Evolutionary conservation across 352 stramenopile genomes (phyloP), one percentile per base, ranked within the genome.

Genomic region (Phytophthora fragariae): DNA sequence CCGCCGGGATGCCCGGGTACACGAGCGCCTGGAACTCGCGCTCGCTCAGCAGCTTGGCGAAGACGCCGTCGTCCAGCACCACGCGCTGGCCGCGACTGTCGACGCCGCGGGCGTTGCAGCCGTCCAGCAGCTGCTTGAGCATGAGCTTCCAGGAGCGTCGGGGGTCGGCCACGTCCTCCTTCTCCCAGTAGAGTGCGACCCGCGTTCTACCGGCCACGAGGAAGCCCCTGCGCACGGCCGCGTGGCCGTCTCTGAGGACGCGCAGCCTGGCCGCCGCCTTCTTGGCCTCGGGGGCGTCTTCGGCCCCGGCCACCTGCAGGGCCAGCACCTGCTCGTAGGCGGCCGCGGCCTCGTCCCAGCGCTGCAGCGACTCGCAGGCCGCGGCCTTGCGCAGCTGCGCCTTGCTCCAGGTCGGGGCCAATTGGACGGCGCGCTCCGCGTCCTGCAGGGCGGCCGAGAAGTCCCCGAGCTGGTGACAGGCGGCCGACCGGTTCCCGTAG

Each of bases 381-480:
- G 90, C 83, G 19, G 92, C 97, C 64, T 96, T 90, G 49, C 97
- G 87, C 71, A 96, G 94, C 77, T 97, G 95, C 7, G 84, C 82
- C 83, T 99, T 99, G 37, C 90, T 63, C 88, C 98, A 99, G 5
- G 64, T 84, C 0, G 92, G 80, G 44, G 98, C 87, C 1, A 98
- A 61, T n/a, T 79, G 31, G 17, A 97, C 88, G 1, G 96, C 88
- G 11, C 62, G 57, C 31, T 96, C 73, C 0, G 97, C 97, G 62
- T 98, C 92, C 39, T 88, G 65, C 1, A 98, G 68, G 17, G 97
- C 93, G 15, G 84, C 73, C 9, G 83, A 46, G 12, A 90, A 90
- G 31, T 93, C 74, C 27, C 86, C 76, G 54, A 98, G 85, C 24
- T 93, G 89, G 19, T 92, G 86, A 21, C 77, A 78, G 0, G 96